A percentile compares a stretch with the other conserved stretches of the same genome.
phyloP scores from a whole-genome alignment of 177 flowering plant genomes.

The Vitis hybrid region DNA sequence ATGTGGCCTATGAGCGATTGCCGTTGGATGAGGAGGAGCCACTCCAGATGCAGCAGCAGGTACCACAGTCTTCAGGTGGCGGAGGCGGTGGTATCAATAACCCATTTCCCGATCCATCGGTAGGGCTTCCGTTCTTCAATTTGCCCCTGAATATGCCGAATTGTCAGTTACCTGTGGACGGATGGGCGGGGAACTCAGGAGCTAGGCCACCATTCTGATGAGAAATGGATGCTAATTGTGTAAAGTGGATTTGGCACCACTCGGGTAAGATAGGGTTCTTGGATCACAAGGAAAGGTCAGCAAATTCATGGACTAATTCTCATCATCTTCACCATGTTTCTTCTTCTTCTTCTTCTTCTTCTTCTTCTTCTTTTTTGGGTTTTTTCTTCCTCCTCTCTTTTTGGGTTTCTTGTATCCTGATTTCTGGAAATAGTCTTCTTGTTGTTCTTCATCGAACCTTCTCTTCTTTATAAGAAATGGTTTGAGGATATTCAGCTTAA shows the following conservation, averaged over 20 bases:
- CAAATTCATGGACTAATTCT: constrained; percentile 22
- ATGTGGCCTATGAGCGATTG: constrained; percentile 77
- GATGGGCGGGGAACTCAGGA: constrained; percentile 45
- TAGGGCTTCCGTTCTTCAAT: constrained; percentile 76
- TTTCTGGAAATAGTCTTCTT: constrained; percentile 27
- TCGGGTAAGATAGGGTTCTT: background rate
- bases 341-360: background rate
- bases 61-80: constrained; percentile 28
- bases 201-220: constrained; percentile 41
- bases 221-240: background rate
- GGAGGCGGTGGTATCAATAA: constrained; percentile 33
- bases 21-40: constrained; percentile 69
- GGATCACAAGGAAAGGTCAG: constrained; percentile 32
- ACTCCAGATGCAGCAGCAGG: constrained; percentile 27
- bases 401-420: constrained; percentile 8
- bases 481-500: constrained; percentile 16
- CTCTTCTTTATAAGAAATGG: constrained; percentile 14
- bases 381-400: background rate
- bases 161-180: constrained; percentile 67
- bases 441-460: constrained; percentile 19
- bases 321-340: constrained; percentile 2
- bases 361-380: constrained; percentile 7
- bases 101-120: constrained; percentile 61
- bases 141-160: constrained; percentile 72
- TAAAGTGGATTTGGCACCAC: background rate